Conservation (phyloP, 805 yeast genomes). For the Cyberlindnera bimundalis region DNA sequence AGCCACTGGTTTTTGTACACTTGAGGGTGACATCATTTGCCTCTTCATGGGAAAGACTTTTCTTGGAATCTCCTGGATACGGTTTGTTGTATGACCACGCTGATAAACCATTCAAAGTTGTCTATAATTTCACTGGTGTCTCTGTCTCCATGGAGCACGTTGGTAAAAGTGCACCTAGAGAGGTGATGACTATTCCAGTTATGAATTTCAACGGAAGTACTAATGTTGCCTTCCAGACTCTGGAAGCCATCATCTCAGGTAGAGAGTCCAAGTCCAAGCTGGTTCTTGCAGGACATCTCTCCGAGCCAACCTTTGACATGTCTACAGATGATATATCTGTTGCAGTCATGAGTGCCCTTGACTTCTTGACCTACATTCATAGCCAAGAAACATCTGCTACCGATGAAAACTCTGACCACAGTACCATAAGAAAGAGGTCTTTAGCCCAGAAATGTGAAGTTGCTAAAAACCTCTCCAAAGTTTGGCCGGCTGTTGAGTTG, state of each 20-base stretch:
- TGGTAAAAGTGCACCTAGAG: slow-evolving; percentile 16
- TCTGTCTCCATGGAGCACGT: slow-evolving; percentile 30
- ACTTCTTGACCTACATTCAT: slow-evolving; percentile 17
- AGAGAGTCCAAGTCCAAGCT: slow-evolving; percentile 32
- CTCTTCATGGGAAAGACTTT: slow-evolving; percentile 28
- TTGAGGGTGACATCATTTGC: slow-evolving; percentile 21
- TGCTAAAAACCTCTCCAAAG: slow-evolving; percentile 16
- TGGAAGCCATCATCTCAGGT: slow-evolving; percentile 23
- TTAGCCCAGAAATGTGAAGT: slow-evolving; percentile 9
- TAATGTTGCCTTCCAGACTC: slow-evolving; percentile 35
- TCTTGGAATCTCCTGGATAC: slow-evolving; percentile 41
- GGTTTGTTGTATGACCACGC: slow-evolving; percentile 38
- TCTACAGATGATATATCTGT: slow-evolving; percentile 38
- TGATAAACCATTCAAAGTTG: slow-evolving; percentile 41
- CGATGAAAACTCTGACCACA: not conserved
- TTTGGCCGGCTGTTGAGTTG: slow-evolving; percentile 34
- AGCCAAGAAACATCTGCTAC: not conserved
- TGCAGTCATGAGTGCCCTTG: slow-evolving; percentile 26
- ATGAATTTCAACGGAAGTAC: slow-evolving; percentile 37
- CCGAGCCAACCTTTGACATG: slow-evolving; percentile 44
- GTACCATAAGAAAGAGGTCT: not conserved
- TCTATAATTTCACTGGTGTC: slow-evolving; percentile 37
- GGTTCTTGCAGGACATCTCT: slow-evolving; percentile 36
- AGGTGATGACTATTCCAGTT: slow-evolving; percentile 20
- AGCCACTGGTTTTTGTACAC: slow-evolving; percentile 24